phyloP scores from a whole-genome alignment of 257 asterid species.

The Fraxinus anomala region DNA sequence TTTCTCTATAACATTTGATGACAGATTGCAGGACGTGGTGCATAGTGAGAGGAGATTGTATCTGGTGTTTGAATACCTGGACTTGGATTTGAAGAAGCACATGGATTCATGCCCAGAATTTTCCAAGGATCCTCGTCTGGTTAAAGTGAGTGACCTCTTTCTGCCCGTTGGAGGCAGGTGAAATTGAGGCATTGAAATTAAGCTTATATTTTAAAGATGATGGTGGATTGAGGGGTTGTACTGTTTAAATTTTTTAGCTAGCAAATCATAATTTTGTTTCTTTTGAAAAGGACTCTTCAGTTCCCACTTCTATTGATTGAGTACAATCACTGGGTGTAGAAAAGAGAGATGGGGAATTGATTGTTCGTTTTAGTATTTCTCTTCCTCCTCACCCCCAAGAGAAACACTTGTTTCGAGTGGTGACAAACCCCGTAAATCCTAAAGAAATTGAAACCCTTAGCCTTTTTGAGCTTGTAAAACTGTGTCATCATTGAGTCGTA shows the following conservation, averaged over 20 bases:
- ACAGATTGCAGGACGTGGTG: conserved; percentile 97
- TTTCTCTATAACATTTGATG: conserved; percentile 17
- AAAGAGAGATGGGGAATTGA: conserved; percentile 10
- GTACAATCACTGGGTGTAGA: conserved; percentile 1
- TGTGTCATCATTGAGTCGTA: conserved; percentile 25
- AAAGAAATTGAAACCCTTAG: not conserved
- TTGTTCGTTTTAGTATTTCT: not conserved
- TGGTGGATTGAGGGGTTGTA: not conserved
- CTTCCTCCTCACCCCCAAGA: not conserved
- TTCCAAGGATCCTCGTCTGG: conserved; percentile 72
- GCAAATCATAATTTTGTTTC: not conserved
- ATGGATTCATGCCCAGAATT: conserved; percentile 95
- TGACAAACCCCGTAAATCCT: not conserved
- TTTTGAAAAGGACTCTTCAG: not conserved
- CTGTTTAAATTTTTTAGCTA: conserved; percentile 7
- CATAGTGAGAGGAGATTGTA: conserved; percentile 90
- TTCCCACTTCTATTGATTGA: conserved; percentile 6
- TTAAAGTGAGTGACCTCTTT: conserved; percentile 63
- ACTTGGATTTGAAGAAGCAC: conserved; percentile 95
- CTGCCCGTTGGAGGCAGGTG: conserved; percentile 20
- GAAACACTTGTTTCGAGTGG: not conserved
- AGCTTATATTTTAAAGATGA: conserved; percentile 20
- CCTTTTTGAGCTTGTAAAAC: conserved; percentile 26
- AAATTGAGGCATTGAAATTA: not conserved
- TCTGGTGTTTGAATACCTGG: conserved; percentile 94